Evolutionary conservation across 2,329 filamentous ascomycete genomes (phyloP).

Genomic region (Nemania diffusa): DNA sequence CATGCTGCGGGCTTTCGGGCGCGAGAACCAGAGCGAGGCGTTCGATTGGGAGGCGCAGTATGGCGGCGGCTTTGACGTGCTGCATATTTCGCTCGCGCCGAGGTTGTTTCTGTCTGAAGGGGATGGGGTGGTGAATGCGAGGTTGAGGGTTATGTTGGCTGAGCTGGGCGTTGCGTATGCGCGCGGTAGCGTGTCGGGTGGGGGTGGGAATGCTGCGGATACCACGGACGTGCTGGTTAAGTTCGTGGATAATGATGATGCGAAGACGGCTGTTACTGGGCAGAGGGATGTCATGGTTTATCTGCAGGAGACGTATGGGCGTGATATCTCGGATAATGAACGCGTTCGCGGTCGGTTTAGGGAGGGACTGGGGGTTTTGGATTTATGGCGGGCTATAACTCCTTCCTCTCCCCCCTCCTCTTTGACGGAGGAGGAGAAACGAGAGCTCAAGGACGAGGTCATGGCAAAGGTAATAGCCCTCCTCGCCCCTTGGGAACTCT

Average conservation of each 20-base stretch:
- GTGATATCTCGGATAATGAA: conserved; percentile 34
- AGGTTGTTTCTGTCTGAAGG: conserved; percentile 62
- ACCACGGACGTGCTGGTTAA: conserved; percentile 52
- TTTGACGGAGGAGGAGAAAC: neutral
- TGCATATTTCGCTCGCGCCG: conserved; percentile 67
- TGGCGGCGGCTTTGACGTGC: conserved; percentile 83
- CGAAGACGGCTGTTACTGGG: conserved; percentile 60
- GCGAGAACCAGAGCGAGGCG: conserved; percentile 78
- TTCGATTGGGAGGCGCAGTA: conserved; percentile 83
- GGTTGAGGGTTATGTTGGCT: conserved; percentile 61
- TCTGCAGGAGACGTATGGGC: conserved; percentile 64
- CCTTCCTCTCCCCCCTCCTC: neutral
- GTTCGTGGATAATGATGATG: conserved; percentile 65
- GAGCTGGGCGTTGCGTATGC: conserved; percentile 60
- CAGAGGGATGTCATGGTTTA: conserved; percentile 68
- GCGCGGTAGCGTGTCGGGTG: conserved; percentile 49
- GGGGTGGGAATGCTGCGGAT: conserved; percentile 15
- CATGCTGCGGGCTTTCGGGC: conserved; percentile 82
- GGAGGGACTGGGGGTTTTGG: conserved; percentile 52
- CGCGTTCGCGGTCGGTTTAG: conserved; percentile 55
- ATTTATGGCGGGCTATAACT: conserved; percentile 48
- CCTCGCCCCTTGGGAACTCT: conserved; percentile 57
- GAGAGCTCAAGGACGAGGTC: neutral
- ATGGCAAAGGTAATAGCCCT: conserved; percentile 45
- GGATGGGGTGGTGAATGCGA: conserved; percentile 60